Conservation (phyloP, 305 asterid genomes). For the Nicotiana rustica region DNA sequence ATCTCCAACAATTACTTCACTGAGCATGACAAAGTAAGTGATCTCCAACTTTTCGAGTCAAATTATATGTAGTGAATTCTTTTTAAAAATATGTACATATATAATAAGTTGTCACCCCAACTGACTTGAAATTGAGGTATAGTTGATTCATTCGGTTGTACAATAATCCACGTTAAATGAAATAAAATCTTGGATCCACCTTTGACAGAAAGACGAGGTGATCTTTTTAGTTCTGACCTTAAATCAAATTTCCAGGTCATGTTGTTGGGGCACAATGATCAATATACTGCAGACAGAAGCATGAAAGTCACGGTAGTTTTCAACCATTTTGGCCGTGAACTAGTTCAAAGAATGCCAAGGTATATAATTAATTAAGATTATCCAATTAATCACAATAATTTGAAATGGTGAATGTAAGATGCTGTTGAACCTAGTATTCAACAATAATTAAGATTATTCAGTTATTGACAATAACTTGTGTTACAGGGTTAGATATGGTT, state of each 20-base stretch:
- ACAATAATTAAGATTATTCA: neutral
- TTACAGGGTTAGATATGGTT: slow-evolving; percentile 63
- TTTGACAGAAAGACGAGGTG: neutral
- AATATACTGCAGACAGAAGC: slow-evolving; percentile 51
- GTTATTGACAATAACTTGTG: neutral
- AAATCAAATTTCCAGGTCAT: slow-evolving; percentile 55
- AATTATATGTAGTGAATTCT: neutral
- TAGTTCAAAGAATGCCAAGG: slow-evolving; percentile 81
- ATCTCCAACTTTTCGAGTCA: slow-evolving; percentile 1
- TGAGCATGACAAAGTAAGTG: slow-evolving; percentile 64
- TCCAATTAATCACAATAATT: neutral
- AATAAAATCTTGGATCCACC: neutral
- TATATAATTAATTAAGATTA: slow-evolving; percentile 7
- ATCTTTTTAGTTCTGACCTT: neutral
- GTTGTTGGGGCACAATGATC: slow-evolving; percentile 69
- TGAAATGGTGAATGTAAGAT: no score
- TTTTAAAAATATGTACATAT: neutral
- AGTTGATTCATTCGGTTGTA: neutral
- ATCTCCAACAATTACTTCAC: slow-evolving; percentile 67
- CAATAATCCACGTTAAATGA: neutral
- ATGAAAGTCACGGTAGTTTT: slow-evolving; percentile 73
- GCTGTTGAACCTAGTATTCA: neutral
- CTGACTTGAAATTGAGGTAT: neutral
- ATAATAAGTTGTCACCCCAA: neutral
- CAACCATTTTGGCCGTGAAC: slow-evolving; percentile 72